Evolutionary conservation across 805 yeast species (phyloP).

Genomic region (Ogataea paradorogensis): DNA sequence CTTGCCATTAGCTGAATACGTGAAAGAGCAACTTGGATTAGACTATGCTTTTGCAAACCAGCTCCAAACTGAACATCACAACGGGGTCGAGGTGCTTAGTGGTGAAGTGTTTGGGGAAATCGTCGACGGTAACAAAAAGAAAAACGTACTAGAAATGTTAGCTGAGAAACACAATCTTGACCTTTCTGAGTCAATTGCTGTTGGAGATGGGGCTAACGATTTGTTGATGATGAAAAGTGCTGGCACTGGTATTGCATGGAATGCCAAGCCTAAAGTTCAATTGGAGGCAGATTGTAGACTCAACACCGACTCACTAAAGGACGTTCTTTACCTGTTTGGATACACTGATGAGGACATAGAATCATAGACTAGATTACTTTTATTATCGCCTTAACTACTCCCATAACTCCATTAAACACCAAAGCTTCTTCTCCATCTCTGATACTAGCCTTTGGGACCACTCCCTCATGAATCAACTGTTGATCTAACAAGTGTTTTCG

Average conservation of each 20-base stretch:
- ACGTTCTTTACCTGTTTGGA: constrained; percentile 80
- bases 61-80: constrained; percentile 46
- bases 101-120: constrained; percentile 79
- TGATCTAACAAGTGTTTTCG: constrained; percentile 56
- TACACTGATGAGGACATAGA: constrained; percentile 55
- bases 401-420: constrained; percentile 79
- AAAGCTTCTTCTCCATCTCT: constrained; percentile 65
- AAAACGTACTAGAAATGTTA: constrained; percentile 61
- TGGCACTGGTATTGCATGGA: constrained; percentile 96
- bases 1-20: constrained; percentile 77
- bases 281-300: constrained; percentile 75
- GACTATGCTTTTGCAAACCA: constrained; percentile 90
- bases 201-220: constrained; percentile 98
- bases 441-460: constrained; percentile 44
- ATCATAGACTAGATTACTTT: neutral
- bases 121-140: constrained; percentile 85
- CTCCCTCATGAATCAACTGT: constrained; percentile 19
- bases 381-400: constrained; percentile 36
- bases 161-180: constrained; percentile 54
- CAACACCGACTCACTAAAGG: constrained; percentile 70
- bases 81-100: constrained; percentile 47
- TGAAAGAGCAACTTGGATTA: constrained; percentile 62
- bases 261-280: constrained; percentile 94
- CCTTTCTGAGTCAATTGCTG: constrained; percentile 62
- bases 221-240: constrained; percentile 87